Percentiles rank a stretch among this genome's conserved stretches.
These are phyloP conservation scores for Penicillium hesseltinei DNA, from an alignment of 2,329 filamentous ascomycete species.

Conservation along the genomic window DNA sequence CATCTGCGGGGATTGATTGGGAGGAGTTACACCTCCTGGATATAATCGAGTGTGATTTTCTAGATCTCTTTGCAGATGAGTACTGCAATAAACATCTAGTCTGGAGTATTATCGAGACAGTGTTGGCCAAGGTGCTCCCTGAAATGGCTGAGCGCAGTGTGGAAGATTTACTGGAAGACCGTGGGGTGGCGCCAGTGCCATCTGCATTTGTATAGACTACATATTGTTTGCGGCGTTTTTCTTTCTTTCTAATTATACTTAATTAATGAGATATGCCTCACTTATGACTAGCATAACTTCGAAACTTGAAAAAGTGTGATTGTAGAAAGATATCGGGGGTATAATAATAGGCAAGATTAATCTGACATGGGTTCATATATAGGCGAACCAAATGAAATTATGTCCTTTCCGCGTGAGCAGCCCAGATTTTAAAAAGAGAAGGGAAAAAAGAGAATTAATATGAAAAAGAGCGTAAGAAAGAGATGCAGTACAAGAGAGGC, in stretches of 20 bases:
- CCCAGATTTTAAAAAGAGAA: slow-evolving; percentile 16
- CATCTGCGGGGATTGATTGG: slow-evolving; percentile 29
- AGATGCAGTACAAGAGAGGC: slow-evolving; percentile 12
- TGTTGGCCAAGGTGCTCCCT: slow-evolving; percentile 79
- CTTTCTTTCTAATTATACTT: background rate
- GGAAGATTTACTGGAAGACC: slow-evolving; percentile 70
- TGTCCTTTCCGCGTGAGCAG: slow-evolving; percentile 26
- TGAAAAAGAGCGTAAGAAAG: slow-evolving; percentile 15
- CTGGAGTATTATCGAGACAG: slow-evolving; percentile 75
- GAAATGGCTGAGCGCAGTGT: slow-evolving; percentile 74
- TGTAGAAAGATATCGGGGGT: slow-evolving; percentile 6
- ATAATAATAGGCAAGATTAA: slow-evolving; percentile 16
- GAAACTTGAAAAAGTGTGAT: background rate
- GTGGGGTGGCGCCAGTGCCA: slow-evolving; percentile 47
- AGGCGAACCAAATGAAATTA: slow-evolving; percentile 10
- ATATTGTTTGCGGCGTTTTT: background rate
- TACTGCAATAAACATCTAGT: slow-evolving; percentile 94
- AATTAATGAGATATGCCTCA: slow-evolving; percentile 13
- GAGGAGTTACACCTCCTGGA: slow-evolving; percentile 53
- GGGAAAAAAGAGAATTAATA: background rate
- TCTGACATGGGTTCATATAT: slow-evolving; percentile 15
- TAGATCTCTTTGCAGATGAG: slow-evolving; percentile 73
- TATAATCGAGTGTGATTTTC: slow-evolving; percentile 61
- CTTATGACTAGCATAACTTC: slow-evolving; percentile 7
- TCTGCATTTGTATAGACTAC: slow-evolving; percentile 12